phyloP scores from a whole-genome alignment of 257 asterid species.

The Rhazya stricta region DNA sequence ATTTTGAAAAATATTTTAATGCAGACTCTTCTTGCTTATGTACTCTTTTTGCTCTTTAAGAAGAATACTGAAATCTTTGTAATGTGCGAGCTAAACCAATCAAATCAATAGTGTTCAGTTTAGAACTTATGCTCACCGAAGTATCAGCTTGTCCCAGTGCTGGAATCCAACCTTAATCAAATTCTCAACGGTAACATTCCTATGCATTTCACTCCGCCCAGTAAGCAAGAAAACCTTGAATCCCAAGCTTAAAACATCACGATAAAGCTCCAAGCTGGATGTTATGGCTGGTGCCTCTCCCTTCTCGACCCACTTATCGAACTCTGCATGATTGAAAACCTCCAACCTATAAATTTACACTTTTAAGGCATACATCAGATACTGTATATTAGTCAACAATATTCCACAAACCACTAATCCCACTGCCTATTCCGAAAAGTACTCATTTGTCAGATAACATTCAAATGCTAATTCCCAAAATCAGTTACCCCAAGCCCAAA shows the following conservation, averaged over 20 bases:
- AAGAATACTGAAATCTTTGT: neutral
- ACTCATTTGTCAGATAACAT: neutral
- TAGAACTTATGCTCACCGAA: conserved; percentile 42
- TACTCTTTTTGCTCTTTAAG: neutral
- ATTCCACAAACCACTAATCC: neutral
- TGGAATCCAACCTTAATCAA: conserved; percentile 59
- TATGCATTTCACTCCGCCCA: conserved; percentile 66
- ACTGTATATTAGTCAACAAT: neutral
- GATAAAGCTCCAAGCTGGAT: conserved; percentile 60
- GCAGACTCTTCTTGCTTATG: neutral
- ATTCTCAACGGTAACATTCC: conserved; percentile 54
- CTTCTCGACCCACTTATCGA: conserved; percentile 75
- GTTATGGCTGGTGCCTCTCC: conserved; percentile 61
- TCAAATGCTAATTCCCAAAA: neutral
- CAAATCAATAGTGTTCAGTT: neutral
- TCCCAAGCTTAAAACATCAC: conserved; percentile 55
- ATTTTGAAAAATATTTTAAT: neutral
- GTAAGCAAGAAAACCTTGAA: conserved; percentile 58
- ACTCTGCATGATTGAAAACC: conserved; percentile 47
- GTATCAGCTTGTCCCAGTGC: conserved; percentile 66
- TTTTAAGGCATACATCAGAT: conserved; percentile 5
- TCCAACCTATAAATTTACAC: conserved; percentile 50
- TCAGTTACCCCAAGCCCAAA: no score
- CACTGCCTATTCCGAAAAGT: no score
- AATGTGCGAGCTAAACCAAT: neutral